Evolutionary conservation across 768 basidiomycete genomes (phyloP), one percentile per base, ranked within the genome.

Genomic region (Leccinum variicolor): DNA sequence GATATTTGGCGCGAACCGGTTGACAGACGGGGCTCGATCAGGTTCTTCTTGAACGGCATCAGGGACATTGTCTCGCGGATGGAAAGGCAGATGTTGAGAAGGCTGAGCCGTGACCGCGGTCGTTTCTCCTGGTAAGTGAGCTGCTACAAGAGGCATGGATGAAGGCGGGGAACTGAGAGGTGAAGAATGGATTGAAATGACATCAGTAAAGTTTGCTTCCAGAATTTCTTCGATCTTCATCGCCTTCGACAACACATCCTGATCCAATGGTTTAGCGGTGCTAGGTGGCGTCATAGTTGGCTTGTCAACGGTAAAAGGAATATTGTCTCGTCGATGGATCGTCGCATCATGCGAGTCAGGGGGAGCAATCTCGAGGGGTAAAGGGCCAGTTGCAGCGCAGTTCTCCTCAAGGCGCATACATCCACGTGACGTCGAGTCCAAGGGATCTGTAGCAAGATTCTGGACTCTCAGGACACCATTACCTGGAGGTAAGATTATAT

Each of bases 181-280:
- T 8, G 66, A 62, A 0, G 62, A 58, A 2, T 50, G 31, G 3
- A 64, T 54, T 15, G 70, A 68, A 47, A 64, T 41, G 13, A 61
- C 33, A 14, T 47, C 61, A 10, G 15, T 55, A 29, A 46, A 21
- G 6, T 56, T 55, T 2, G 57, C 47, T 36, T 46, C 55, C 21
- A 50, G 19, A 25, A 54, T 39, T 34, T 71, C 65, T 33, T 69
- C 62, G 29, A 50, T 52, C 58, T 69, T 67, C 50, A 59, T 57
- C 19, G 53, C 50, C 28, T 60, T 67, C 6, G 57, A 53, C 11
- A 48, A 15, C 21, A n/a, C 33, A 28, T 56, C 56, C 31, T 21
- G 45, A 26, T 56, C 25, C 28, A 47, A 50, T 33, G 59, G 33
- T 46, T 29, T 51, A 36, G 33, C 17, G 7, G 13, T n/a, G 31